Evolutionary conservation across 768 basidiomycete species (phyloP).

Genomic region (Mycena floridula): DNA sequence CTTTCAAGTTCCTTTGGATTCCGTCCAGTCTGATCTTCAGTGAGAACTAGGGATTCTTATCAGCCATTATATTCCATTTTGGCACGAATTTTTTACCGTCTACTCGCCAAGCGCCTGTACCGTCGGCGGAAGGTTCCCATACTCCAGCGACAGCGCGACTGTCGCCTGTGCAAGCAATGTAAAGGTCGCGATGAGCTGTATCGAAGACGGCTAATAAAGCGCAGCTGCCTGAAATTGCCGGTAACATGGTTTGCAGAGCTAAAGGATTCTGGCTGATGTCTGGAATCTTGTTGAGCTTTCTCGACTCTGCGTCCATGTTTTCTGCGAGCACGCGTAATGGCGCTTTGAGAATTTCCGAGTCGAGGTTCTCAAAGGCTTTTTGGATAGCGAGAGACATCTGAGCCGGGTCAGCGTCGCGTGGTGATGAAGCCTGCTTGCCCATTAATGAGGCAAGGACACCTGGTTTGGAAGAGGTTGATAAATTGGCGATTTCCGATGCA

Average conservation of each 20-base stretch:
- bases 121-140: conserved; percentile 66
- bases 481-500: conserved; percentile 57
- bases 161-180: conserved; percentile 91
- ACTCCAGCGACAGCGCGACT: conserved; percentile 93
- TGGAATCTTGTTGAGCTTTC: conserved; percentile 47
- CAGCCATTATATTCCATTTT: no score
- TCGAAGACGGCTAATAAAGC: conserved; percentile 87
- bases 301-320: conserved; percentile 43
- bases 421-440: conserved; percentile 1
- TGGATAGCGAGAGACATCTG: conserved; percentile 64
- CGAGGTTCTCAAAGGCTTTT: conserved; percentile 75
- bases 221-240: conserved; percentile 89
- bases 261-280: conserved; percentile 70
- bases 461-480: background rate
- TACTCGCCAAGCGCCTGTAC: conserved; percentile 77
- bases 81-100: no score
- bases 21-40: conserved; percentile 93
- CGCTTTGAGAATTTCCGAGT: conserved; percentile 74
- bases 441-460: background rate
- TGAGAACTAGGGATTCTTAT: no score
- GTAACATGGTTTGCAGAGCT: conserved; percentile 65
- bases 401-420: conserved; percentile 31
- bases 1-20: conserved; percentile 80
- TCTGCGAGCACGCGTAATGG: conserved; percentile 68
- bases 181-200: conserved; percentile 73